Base-by-base conservation (phyloP, 306 rosid species). In the Sechiopsis laciniata region DNA sequence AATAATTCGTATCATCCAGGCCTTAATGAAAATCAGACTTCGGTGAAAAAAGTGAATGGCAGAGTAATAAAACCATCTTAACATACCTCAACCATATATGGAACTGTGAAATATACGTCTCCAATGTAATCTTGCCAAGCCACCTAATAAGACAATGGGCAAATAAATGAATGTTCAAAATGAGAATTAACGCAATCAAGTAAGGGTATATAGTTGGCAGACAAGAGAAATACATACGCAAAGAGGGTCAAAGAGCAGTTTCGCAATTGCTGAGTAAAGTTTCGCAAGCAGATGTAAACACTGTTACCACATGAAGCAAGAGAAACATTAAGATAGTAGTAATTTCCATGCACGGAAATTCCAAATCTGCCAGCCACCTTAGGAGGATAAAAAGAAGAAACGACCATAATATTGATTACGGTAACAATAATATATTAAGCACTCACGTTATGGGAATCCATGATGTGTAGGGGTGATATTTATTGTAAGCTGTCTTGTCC, bases 21-120 rank as follows among this genome's bases (percentile, higher is more conserved):
- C 15, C 52, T 7, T 22, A 8, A 69, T 24, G 6, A 46, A 8
- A 21, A 60, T 56, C 50, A 19, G 74, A 79, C 71, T 8, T 37
- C 29, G 54, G 62, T 57, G 12, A 35, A 17, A 80, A 7, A 14
- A 0, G 42, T 24, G 48, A 70, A 26, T 51, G 55, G 4, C 20
- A 50, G 74, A 51, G 56, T 48, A 63, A 55, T 3, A 52, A 2
- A 35, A 10, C 10, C 37, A 71, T 12, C 76, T 51, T 76, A 69
- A 77, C 88, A 61, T 75, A 95, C 99, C 99, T 95, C 92, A 95
- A 84, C 99, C 99, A 95, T 79, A 95, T 95, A 78, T 95, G 99
- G 84, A 95, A 91, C 82, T 95, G 99, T 78, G 99, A 91, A 87
- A 95, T 95, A 82, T 95, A 91, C 26, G 99, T 91, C 88, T 95